Evolutionary conservation across 2,329 filamentous ascomycete genomes (phyloP).

Genomic region (Pseudogymnoascus sp.): DNA sequence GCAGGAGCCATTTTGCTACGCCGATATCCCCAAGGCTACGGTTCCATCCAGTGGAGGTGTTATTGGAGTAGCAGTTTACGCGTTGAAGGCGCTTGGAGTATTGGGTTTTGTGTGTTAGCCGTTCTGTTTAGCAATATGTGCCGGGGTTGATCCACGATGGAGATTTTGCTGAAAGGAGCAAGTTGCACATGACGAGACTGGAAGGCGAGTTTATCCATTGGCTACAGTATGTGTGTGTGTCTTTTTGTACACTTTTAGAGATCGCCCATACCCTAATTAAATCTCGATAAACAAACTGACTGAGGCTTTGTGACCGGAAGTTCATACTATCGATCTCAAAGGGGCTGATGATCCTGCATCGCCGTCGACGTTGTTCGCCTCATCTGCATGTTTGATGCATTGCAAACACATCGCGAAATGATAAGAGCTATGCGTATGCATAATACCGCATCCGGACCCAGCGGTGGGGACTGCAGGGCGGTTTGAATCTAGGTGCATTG

Average conservation of each 20-base stretch:
- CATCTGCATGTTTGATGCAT: constrained; percentile 2
- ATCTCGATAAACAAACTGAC: constrained; percentile 7
- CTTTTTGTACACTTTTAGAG: constrained; percentile 8
- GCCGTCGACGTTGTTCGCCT: neutral
- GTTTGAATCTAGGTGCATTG: neutral
- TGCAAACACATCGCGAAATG: neutral
- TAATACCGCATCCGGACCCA: neutral
- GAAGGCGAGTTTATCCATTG: constrained; percentile 6
- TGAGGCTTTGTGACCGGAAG: constrained; percentile 1
- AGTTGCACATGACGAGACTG: neutral
- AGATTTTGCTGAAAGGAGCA: constrained; percentile 2
- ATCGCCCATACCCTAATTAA: constrained; percentile 6
- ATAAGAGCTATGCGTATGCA: neutral
- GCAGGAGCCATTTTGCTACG: neutral
- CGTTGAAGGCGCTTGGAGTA: constrained; percentile 1
- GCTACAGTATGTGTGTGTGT: constrained; percentile 4
- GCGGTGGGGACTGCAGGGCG: neutral
- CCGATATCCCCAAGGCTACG: neutral
- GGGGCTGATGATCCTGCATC: neutral
- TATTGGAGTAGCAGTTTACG: neutral
- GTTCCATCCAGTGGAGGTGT: neutral
- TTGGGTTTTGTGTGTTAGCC: neutral
- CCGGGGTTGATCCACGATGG: constrained; percentile 1
- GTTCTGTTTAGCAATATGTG: neutral
- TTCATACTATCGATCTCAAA: neutral